Evolutionary conservation across 192 early-diverging fungal species (phyloP).

Genomic region (Backusella parvicylindrica): DNA sequence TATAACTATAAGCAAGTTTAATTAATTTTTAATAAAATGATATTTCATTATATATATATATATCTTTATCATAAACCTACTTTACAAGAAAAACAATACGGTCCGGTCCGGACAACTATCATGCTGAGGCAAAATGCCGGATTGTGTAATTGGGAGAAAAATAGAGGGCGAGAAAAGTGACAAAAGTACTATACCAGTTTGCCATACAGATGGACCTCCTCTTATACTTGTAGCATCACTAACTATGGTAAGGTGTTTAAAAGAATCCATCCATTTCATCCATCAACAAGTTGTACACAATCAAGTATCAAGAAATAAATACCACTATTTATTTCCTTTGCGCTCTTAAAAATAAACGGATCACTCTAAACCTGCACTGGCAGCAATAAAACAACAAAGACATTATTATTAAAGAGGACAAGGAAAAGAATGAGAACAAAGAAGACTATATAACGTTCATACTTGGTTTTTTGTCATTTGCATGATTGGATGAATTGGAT

Average conservation of each 20-base stretch:
- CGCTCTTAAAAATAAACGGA: no score
- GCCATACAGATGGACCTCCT: background rate
- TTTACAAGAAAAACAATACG: background rate
- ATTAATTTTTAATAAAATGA: no score
- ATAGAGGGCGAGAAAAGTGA: background rate
- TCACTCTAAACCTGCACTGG: no score
- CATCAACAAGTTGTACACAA: background rate
- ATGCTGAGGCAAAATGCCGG: background rate
- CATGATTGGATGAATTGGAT: background rate
- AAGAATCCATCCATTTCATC: background rate
- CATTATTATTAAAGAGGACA: no score
- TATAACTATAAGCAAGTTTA: no score
- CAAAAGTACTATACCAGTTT: slow-evolving; percentile 7
- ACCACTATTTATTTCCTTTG: no score
- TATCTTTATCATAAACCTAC: no score
- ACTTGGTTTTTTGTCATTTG: background rate
- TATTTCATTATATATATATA: background rate
- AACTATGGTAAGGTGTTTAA: slow-evolving; percentile 6
- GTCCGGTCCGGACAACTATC: background rate
- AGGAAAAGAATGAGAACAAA: no score
- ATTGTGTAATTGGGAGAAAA: background rate
- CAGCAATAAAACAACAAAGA: no score
- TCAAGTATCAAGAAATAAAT: no score
- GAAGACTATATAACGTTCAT: no score
- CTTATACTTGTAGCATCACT: slow-evolving; percentile 7